Conservation (phyloP, 768 basidiomycete species). For the Leccinellum albellum region DNA sequence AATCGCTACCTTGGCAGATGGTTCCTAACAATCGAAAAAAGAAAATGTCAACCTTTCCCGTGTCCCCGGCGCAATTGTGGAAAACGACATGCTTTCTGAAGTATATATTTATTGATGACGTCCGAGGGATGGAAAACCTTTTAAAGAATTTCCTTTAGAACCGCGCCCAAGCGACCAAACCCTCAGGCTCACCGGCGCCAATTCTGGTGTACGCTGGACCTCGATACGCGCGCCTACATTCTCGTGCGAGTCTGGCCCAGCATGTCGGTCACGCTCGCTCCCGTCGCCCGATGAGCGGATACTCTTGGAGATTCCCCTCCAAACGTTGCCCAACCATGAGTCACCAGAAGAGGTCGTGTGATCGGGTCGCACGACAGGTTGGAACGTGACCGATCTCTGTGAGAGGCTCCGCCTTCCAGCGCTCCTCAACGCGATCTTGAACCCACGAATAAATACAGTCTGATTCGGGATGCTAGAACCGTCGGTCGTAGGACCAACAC, state of each 20-base stretch:
- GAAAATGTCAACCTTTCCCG: not conserved
- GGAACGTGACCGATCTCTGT: slow-evolving; percentile 15
- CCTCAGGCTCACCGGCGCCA: slow-evolving; percentile 13
- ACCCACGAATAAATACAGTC: slow-evolving; percentile 29
- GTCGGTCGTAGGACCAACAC: slow-evolving; percentile 13
- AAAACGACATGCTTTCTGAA: slow-evolving; percentile 13
- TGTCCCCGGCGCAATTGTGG: not conserved
- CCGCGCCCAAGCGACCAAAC: not conserved
- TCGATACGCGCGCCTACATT: slow-evolving; percentile 7
- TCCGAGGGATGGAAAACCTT: slow-evolving; percentile 26
- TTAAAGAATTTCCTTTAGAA: not conserved
- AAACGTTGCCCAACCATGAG: slow-evolving; percentile 18
- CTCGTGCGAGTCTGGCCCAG: not conserved
- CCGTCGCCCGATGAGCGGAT: slow-evolving; percentile 10
- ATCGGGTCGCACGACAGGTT: not conserved
- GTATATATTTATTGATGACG: slow-evolving; percentile 23
- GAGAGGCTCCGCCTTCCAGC: slow-evolving; percentile 9
- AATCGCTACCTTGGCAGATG: slow-evolving; percentile 22
- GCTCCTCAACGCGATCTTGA: slow-evolving; percentile 27
- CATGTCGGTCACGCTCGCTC: not conserved
- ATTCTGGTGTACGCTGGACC: slow-evolving; percentile 15
- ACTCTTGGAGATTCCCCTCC: slow-evolving; percentile 14
- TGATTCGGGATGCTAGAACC: slow-evolving; percentile 20
- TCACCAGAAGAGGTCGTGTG: not conserved
- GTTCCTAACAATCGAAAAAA: slow-evolving; percentile 8